phyloP scores from a whole-genome alignment of 306 rosid species.

The Glycyrrhiza uralensis region DNA sequence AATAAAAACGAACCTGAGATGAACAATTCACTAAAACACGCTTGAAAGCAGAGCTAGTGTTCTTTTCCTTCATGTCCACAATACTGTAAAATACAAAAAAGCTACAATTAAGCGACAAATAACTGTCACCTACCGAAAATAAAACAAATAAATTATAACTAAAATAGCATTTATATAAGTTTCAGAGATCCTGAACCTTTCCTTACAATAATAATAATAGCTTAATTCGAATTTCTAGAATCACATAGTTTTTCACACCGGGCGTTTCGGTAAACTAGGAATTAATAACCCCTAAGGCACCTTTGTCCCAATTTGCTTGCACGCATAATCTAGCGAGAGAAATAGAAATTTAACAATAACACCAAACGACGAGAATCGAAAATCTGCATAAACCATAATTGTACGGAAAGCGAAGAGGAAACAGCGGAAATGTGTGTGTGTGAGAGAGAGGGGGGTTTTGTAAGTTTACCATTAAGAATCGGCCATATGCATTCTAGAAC shows the following conservation, averaged over 20 bases:
- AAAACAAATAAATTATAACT: not conserved
- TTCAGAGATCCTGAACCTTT: not conserved
- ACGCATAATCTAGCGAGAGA: not conserved
- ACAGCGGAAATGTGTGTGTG: not conserved
- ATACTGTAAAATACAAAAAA: constrained; percentile 30
- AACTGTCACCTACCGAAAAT: not conserved
- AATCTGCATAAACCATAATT: not conserved
- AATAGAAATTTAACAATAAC: not conserved
- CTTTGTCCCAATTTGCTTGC: not conserved
- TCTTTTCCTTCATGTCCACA: constrained; percentile 81
- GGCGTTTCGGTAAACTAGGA: not conserved
- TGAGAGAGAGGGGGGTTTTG: not conserved
- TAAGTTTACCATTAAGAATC: constrained; percentile 23
- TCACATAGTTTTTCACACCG: constrained; percentile 13
- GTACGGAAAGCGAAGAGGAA: not conserved
- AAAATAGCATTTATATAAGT: not conserved
- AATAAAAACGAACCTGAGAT: constrained; percentile 61
- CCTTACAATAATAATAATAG: not conserved
- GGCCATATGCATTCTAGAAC: not conserved
- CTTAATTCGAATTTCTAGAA: constrained; percentile 8
- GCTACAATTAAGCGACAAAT: not conserved
- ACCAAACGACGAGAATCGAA: not conserved
- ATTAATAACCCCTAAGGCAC: constrained; percentile 7
- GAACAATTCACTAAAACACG: constrained; percentile 74
- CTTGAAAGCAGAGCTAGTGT: constrained; percentile 56